Evolutionary conservation across 2,329 filamentous ascomycete species (phyloP), one percentile per base, ranked within the genome.

Genomic region (Aspergillus brunneoviolaceus): DNA sequence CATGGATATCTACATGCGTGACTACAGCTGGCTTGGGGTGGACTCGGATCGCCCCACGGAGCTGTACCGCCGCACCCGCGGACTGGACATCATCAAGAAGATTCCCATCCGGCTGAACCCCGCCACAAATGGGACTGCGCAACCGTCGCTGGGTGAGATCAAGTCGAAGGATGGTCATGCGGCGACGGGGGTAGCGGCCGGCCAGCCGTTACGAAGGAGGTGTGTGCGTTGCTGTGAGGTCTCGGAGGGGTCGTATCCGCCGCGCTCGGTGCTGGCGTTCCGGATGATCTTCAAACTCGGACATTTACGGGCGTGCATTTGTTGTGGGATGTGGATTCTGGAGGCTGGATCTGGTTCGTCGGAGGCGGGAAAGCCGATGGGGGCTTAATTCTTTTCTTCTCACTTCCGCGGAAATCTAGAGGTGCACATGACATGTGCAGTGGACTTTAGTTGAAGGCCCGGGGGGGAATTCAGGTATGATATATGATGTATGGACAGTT

Each of bases 1-100:
- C 29, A 84, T 87, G 10, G 83, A 83, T 61, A 80, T 96, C 52
- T 90, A 90, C 76, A 89, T 92, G 74, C 85, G 85, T 52, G 86
- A 95, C 70, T 91, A 87, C 58, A 81, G 81, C 52, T 84, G 90
- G 71, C 80, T 95, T 11, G 89, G 89, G 5, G 79, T 91, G 14
- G 82, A 84, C 10, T 83, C 87, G 56, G 85, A 87, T 60, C 75
- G 76, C 14, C 77, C 78, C 19, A 84, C 82, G 4, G 84, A 86
- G 64, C 75, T 82, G 10, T 91, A 88, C 73, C 84, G 84, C 62
- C 81, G 82, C n/a, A 78, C 80, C 31, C 82, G 87, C 69, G 81
- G 89, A 25, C 79, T 82, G 9, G 85, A 87, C 69, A 80, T 85
- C 29, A 74, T 86, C 39, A 81, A 82, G 70, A 87, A 83, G 76